Conservation (phyloP, 192 early-diverging fungal genomes). For the Coemansia sp. region DNA sequence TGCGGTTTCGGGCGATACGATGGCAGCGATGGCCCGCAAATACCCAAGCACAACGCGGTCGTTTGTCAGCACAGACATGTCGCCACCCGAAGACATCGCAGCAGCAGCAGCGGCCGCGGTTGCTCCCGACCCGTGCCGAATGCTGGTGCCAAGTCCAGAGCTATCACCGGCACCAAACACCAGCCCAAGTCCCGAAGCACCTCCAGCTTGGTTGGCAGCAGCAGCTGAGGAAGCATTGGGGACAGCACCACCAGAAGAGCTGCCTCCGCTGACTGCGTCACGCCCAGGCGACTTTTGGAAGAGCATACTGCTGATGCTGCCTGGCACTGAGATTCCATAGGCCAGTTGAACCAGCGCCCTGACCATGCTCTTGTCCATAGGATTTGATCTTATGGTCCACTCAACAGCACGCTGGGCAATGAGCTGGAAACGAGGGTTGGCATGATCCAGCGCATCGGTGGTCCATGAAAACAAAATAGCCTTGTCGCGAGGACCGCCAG, state of each 20-base stretch:
- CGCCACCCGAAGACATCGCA: not conserved
- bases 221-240: not conserved
- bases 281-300: not conserved
- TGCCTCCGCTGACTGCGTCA: not conserved
- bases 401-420: constrained; percentile 41
- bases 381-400: constrained; percentile 35
- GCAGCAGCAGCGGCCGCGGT: constrained; percentile 2
- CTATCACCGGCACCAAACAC: constrained; percentile 19
- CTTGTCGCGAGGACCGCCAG: constrained; percentile 45
- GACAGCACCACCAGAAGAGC: not conserved
- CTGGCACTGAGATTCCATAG: constrained; percentile 30
- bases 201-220: not conserved
- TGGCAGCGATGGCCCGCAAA: constrained; percentile 23
- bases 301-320: constrained; percentile 22
- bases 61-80: constrained; percentile 1
- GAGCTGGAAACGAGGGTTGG: constrained; percentile 19
- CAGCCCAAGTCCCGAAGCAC: constrained; percentile 30
- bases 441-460: constrained; percentile 32
- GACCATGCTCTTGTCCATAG: constrained; percentile 27
- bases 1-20: constrained; percentile 1
- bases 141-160: not conserved
- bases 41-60: constrained; percentile 33
- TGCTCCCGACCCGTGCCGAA: not conserved
- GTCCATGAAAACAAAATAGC: constrained; percentile 41
- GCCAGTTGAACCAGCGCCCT: constrained; percentile 38